These are phyloP conservation scores for Brasilioporus rufonigricans DNA, from an alignment of 768 basidiomycete genomes.

Conservation along the genomic window DNA sequence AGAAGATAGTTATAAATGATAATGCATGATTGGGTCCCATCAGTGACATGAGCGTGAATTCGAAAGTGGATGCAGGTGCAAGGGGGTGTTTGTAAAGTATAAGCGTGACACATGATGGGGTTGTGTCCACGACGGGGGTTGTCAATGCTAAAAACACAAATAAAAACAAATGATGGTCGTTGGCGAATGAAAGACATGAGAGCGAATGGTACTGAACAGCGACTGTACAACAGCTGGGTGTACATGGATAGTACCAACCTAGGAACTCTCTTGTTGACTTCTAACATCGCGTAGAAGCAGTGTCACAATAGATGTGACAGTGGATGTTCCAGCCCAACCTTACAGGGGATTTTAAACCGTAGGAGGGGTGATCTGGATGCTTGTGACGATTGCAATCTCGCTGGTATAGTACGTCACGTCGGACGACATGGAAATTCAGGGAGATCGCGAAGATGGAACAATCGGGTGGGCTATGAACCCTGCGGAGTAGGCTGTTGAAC, in stretches of 20 bases:
- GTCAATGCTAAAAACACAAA: slow-evolving; percentile 24
- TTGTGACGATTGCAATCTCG: slow-evolving; percentile 1
- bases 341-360: slow-evolving; percentile 13
- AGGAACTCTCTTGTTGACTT: slow-evolving; percentile 11
- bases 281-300: slow-evolving; percentile 12
- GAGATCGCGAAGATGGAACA: slow-evolving; percentile 1
- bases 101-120: slow-evolving; percentile 2
- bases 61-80: slow-evolving; percentile 18
- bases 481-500: slow-evolving; percentile 76
- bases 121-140: slow-evolving; percentile 6
- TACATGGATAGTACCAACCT: slow-evolving; percentile 16
- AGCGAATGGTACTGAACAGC: slow-evolving; percentile 18
- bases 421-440: slow-evolving; percentile 6
- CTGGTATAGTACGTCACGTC: slow-evolving; percentile 9
- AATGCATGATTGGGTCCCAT: slow-evolving; percentile 27
- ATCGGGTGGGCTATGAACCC: slow-evolving; percentile 42
- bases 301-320: slow-evolving; percentile 2
- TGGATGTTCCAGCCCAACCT: slow-evolving; percentile 2
- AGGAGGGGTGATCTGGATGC: slow-evolving; percentile 4
- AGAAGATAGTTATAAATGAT: slow-evolving; percentile 26
- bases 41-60: slow-evolving; percentile 22
- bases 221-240: slow-evolving; percentile 24
- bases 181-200: slow-evolving; percentile 15
- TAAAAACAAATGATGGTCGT: slow-evolving; percentile 23
- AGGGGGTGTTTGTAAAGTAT: slow-evolving; percentile 15